Conservation (phyloP, 495 filamentous ascomycete genomes). For the Astrothelium macrocarpum region DNA sequence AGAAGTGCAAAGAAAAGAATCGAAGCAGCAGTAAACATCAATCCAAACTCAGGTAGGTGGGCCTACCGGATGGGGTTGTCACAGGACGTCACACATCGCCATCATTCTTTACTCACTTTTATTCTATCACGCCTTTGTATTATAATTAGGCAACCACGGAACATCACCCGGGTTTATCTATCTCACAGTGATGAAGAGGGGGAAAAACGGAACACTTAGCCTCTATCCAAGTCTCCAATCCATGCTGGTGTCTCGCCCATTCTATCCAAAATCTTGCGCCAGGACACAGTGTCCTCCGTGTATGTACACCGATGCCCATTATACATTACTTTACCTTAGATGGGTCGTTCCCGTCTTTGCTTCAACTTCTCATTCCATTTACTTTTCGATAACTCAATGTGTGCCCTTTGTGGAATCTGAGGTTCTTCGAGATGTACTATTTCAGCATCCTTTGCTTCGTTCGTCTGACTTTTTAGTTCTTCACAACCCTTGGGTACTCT, state of each 20-base stretch:
- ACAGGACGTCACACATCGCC: too few species aligned
- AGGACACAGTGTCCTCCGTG: neutral
- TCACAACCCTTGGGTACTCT: constrained; percentile 57
- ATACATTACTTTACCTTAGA: neutral
- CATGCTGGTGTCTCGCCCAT: neutral
- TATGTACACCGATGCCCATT: neutral
- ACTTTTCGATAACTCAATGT: neutral
- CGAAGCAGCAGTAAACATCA: too few species aligned
- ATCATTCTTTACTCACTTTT: too few species aligned
- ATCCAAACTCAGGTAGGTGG: too few species aligned
- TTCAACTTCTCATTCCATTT: neutral
- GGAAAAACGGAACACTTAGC: neutral
- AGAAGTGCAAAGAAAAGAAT: too few species aligned
- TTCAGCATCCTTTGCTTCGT: neutral
- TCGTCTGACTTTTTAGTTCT: constrained; percentile 18
- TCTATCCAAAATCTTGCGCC: neutral
- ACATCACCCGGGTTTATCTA: too few species aligned
- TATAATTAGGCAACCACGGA: too few species aligned
- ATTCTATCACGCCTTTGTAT: too few species aligned
- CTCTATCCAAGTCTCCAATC: neutral
- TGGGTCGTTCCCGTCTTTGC: neutral
- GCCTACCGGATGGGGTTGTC: too few species aligned
- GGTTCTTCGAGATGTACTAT: neutral
- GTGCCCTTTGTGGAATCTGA: neutral
- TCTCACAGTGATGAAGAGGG: too few species aligned